These are phyloP conservation scores for Arthroderma sp. DNA, from an alignment of 2,329 filamentous ascomycete genomes.

Conservation along the genomic window DNA sequence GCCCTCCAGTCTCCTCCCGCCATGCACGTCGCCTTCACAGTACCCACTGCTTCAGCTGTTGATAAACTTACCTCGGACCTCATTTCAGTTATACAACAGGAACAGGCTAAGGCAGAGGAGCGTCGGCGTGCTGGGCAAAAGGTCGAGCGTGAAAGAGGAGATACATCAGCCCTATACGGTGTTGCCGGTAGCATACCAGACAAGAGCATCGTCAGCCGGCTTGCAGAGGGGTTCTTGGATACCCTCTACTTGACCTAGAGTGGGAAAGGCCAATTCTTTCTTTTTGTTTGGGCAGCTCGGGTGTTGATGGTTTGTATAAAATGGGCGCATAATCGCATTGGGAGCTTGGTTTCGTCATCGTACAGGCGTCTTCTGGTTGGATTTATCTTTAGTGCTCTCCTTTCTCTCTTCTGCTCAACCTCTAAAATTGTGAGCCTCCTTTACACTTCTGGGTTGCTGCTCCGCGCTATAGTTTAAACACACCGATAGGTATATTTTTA, in stretches of 20 bases:
- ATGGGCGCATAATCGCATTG: too few species aligned
- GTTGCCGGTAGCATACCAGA: conserved; percentile 91
- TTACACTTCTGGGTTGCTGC: too few species aligned
- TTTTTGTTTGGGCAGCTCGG: background rate
- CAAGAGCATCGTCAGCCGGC: conserved; percentile 82
- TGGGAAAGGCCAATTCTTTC: conserved; percentile 1
- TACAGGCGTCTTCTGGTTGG: too few species aligned
- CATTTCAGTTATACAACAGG: conserved; percentile 44
- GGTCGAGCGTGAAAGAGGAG: conserved; percentile 40
- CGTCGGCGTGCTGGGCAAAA: conserved; percentile 48
- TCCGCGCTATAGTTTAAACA: too few species aligned
- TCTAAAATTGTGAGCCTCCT: too few species aligned
- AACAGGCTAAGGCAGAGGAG: conserved; percentile 69
- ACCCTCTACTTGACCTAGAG: conserved; percentile 50
- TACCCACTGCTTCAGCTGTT: conserved; percentile 69
- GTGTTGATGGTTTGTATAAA: background rate
- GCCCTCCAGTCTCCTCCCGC: conserved; percentile 82
- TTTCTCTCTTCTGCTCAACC: too few species aligned
- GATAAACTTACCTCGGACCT: conserved; percentile 66
- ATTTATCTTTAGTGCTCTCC: too few species aligned
- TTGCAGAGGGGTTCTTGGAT: conserved; percentile 85
- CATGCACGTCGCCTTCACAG: conserved; percentile 84
- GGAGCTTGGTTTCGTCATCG: too few species aligned
- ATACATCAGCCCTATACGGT: conserved; percentile 81
- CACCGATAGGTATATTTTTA: too few species aligned